Evolutionary conservation across 108 stramenopile genomes (phyloP).

Genomic region (Conticribra guillardii): DNA sequence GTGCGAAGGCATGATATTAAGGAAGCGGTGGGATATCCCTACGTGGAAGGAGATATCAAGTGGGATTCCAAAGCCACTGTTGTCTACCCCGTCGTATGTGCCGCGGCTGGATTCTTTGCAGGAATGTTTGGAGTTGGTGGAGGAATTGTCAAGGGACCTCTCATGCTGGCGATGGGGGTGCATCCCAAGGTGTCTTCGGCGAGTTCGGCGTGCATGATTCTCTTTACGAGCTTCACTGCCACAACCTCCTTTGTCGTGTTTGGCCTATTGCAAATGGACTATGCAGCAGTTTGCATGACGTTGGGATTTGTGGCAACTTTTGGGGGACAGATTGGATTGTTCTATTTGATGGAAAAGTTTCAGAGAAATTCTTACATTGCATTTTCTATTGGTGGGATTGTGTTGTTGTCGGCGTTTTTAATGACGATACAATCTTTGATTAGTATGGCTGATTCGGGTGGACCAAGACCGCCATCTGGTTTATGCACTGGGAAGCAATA

Average conservation of each 20-base stretch:
- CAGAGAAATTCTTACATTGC: slow-evolving; percentile 94
- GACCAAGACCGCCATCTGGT: slow-evolving; percentile 27
- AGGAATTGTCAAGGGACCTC: slow-evolving; percentile 91
- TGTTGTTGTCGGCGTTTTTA: slow-evolving; percentile 79
- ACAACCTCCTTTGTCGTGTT: slow-evolving; percentile 95
- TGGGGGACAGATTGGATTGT: slow-evolving; percentile 84
- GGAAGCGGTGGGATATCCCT: slow-evolving; percentile 83
- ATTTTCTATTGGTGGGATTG: slow-evolving; percentile 93
- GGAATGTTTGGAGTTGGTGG: slow-evolving; percentile 98
- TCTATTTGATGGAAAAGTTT: slow-evolving; percentile 87
- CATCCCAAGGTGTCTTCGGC: slow-evolving; percentile 93
- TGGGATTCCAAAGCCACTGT: slow-evolving; percentile 89
- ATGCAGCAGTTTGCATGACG: slow-evolving; percentile 79
- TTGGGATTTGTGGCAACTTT: slow-evolving; percentile 86
- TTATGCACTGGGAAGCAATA: slow-evolving; percentile 43
- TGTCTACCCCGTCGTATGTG: slow-evolving; percentile 90
- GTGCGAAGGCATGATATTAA: slow-evolving; percentile 83
- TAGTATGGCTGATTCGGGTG: slow-evolving; percentile 42
- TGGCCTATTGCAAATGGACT: slow-evolving; percentile 88
- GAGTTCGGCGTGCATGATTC: slow-evolving; percentile 91
- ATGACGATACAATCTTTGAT: slow-evolving; percentile 78
- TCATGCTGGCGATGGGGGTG: slow-evolving; percentile 96
- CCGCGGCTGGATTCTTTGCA: slow-evolving; percentile 91
- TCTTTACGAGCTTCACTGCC: slow-evolving; percentile 91
- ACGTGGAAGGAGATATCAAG: slow-evolving; percentile 95